A percentile compares a stretch with the other conserved stretches of the same genome.
Conservation (phyloP, 1,284 basidiomycete genomes). For the Malassezia vespertilionis region DNA sequence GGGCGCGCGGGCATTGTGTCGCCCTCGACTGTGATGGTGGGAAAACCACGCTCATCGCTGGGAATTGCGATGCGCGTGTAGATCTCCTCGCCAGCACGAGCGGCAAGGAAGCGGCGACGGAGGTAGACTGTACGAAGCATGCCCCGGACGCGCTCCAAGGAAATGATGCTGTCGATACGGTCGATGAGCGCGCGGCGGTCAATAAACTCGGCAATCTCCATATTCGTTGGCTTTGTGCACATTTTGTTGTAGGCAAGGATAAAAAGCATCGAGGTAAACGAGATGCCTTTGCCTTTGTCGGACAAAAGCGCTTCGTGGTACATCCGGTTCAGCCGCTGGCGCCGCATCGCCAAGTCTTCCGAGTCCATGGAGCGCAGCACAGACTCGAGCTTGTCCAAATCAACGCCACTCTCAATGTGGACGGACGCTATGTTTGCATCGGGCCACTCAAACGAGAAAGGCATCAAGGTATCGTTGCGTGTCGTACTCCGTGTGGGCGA, state of each 20-base stretch:
- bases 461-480: no score
- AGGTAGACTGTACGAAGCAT: conserved; percentile 34
- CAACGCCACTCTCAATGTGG: conserved; percentile 19
- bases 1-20: conserved; percentile 3
- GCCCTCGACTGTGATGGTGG: conserved; percentile 16
- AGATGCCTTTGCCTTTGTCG: conserved; percentile 58
- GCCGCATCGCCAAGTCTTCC: conserved; percentile 28
- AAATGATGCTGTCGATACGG: conserved; percentile 32
- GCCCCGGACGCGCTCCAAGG: conserved; percentile 34
- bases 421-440: no score
- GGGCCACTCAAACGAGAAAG: no score
- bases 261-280: conserved; percentile 80
- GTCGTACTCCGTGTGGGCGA: no score
- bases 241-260: conserved; percentile 83
- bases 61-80: conserved; percentile 6
- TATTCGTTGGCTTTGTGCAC: conserved; percentile 60
- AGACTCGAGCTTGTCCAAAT: conserved; percentile 19
- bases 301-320: conserved; percentile 52
- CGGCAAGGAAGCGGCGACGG: conserved; percentile 29
- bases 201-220: conserved; percentile 40
- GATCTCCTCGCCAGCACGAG: conserved; percentile 4
- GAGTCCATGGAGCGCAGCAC: conserved; percentile 20
- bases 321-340: conserved; percentile 36
- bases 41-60: conserved; percentile 10
- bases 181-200: conserved; percentile 31